Base-by-base conservation (phyloP, 306 rosid species). In the Canavalia gladiata region DNA sequence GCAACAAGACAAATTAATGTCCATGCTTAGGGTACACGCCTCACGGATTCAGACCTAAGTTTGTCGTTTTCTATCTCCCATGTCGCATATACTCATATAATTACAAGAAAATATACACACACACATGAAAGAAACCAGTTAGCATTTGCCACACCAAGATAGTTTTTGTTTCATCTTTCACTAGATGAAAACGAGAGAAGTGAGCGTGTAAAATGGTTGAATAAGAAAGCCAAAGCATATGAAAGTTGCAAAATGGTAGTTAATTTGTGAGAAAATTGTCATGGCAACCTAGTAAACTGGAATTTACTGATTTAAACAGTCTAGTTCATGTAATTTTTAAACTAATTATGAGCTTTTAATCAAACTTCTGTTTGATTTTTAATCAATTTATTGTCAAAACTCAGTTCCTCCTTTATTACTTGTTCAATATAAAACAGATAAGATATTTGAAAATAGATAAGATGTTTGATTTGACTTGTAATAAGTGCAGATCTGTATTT, bases 41-140 rank as follows among this genome's bases (percentile, higher is more conserved):
- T 64, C 69, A 64, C 30, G 30, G 47, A 35, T 64, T 37, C 69
- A 37, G 30, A 37, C 30, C 34, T 66, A 66, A 0, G 1, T 42
- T 41, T 43, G 54, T 67, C 54, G 13, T 33, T 33, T 41, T 7
- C 2, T 8, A 37, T 37, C 69, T 64, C 69, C 2, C 2, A 6
- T 65, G 70, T 65, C 70, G 70, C 12, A 65, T 64, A 13, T 65
- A 65, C 39, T 65, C 71, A 41, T n/a, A 1, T 65, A n/a, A 41
- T n/a, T 65, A 65, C 71, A 65, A 65, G 33, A 65, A 65, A 39
- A 18, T 41, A 0, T n/a, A 7, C 71, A 1, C 1, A 1, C 1
- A 25, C 1, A 62, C 45, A 34, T 28, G 18, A 8, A 34, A 34
- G 28, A 34, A 43, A 42, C 72, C 54, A 42, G 25, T 42, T 35